phyloP scores from a whole-genome alignment of 108 stramenopile genomes.

The Parietichytrium sp. region DNA sequence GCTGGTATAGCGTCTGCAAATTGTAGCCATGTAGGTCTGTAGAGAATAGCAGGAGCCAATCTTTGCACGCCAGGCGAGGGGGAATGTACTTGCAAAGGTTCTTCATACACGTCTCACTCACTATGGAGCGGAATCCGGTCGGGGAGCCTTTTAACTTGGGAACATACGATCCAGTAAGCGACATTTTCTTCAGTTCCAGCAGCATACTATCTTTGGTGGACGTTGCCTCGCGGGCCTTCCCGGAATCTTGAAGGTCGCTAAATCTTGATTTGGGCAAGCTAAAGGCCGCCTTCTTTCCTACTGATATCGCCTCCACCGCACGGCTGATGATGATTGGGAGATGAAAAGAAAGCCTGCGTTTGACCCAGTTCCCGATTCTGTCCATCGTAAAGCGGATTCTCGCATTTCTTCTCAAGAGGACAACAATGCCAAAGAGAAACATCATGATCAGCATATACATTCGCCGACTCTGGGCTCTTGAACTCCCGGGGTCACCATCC shows the following conservation, averaged over 20 bases:
- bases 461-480: too few relatives aligned
- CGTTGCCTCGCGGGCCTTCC: neutral
- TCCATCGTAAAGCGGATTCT: too few relatives aligned
- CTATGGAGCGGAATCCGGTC: neutral
- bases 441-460: too few relatives aligned
- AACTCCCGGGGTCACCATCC: too few relatives aligned
- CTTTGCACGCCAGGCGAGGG: neutral
- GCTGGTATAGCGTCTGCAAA: neutral
- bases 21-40: slow-evolving; percentile 33
- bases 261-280: neutral
- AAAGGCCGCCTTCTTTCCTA: neutral
- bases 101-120: neutral
- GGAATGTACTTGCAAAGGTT: neutral
- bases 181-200: neutral
- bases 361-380: too few relatives aligned
- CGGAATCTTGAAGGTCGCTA: slow-evolving; percentile 29
- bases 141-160: neutral
- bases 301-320: too few relatives aligned
- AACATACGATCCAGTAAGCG: neutral
- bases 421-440: too few relatives aligned
- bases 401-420: too few relatives aligned
- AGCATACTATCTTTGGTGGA: neutral
- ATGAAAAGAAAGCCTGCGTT: too few relatives aligned
- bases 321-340: too few relatives aligned
- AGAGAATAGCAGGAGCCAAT: neutral